Evolutionary conservation across 2,329 filamentous ascomycete species (phyloP), one percentile per base, ranked within the genome.

Genomic region (Zymoseptoria pseudotritici): DNA sequence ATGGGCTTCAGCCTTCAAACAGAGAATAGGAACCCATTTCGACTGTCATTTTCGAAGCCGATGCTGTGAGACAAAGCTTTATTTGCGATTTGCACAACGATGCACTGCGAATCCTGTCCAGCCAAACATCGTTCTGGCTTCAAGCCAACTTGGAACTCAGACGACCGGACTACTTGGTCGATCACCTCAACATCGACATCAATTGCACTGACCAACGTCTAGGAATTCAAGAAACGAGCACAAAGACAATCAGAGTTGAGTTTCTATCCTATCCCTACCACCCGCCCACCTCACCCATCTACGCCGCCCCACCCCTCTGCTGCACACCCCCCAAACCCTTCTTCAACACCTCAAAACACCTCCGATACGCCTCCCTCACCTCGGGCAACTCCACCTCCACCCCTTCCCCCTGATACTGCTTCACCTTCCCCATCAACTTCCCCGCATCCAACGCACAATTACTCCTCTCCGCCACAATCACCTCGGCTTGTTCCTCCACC

Each of bases 401-500:
- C 1, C 66, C 67, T 50, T 68, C 63, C 21, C 55, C 50, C 58
- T 58, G 58, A 61, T 86, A 87, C 74, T 84, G 80, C 67, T 77
- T 78, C 59, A 87, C 77, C 76, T 85, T 86, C 56, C 72, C 79
- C 63, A 78, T 78, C 62, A 88, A 75, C 75, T 87, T 88, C 20
- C 78, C 80, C 13, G 81, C 82, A 71, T 88, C 85, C 53, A 88
- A 74, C 73, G 69, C 56, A 75, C 85, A 88, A 74, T 88, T 88
- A 72, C 82, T 85, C 60, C 86, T 79, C 53, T 82, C 85, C 13
- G 85, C 85, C 76, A 86, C 86, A 74, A 88, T 83, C 50, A 88
- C 83, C 75, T 84, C 84, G 67, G 82, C 76, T 75, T 88, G 85
- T 74, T 88, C 84, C 67, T 86, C 83, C 50, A 87, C 70, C 2